Evolutionary conservation across 495 filamentous ascomycete genomes (phyloP).

Genomic region (Aspergillus cristatus): DNA sequence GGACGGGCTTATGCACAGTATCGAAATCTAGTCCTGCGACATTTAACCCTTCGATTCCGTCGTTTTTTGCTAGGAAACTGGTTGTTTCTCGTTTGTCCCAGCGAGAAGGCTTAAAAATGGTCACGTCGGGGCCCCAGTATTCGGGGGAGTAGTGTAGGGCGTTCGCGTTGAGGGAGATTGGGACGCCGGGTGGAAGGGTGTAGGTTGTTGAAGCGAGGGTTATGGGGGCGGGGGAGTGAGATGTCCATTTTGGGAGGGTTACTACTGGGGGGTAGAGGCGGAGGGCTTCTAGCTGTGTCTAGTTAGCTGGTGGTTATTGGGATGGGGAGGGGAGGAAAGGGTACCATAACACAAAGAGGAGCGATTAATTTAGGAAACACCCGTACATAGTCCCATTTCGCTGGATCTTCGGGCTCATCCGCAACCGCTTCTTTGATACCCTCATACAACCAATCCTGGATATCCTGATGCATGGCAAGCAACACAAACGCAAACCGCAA

Average conservation of each 20-base stretch:
- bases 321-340: background rate
- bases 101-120: slow-evolving; percentile 20
- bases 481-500: slow-evolving; percentile 32
- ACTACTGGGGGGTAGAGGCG: slow-evolving; percentile 31
- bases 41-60: slow-evolving; percentile 3
- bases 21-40: slow-evolving; percentile 11
- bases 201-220: slow-evolving; percentile 14
- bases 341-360: slow-evolving; percentile 28
- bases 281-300: slow-evolving; percentile 27
- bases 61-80: slow-evolving; percentile 14
- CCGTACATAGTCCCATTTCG: slow-evolving; percentile 27
- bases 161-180: slow-evolving; percentile 19
- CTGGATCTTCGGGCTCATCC: slow-evolving; percentile 11
- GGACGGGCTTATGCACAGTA: slow-evolving; percentile 46
- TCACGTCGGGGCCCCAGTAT: slow-evolving; percentile 34
- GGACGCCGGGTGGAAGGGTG: slow-evolving; percentile 23
- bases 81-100: slow-evolving; percentile 16
- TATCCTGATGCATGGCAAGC: slow-evolving; percentile 29
- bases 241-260: slow-evolving; percentile 28
- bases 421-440: slow-evolving; percentile 24
- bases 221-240: slow-evolving; percentile 5
- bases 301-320: too few species aligned
- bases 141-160: slow-evolving; percentile 32
- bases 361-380: slow-evolving; percentile 27
- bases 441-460: slow-evolving; percentile 32